phyloP scores from a whole-genome alignment of 2,329 filamentous ascomycete species.

The Colletotrichum lini region DNA sequence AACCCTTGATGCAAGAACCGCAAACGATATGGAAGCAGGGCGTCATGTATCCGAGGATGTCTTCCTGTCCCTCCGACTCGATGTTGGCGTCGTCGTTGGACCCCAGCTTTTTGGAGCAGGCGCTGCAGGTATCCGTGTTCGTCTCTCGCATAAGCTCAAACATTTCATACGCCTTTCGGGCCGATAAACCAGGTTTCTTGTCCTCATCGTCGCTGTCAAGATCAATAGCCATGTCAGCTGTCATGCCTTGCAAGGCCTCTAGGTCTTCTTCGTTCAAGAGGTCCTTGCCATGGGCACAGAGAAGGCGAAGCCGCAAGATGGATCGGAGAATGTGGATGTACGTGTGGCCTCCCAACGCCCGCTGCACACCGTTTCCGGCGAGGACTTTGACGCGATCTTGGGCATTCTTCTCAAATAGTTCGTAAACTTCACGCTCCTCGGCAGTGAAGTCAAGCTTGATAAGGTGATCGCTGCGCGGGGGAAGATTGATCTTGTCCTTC shows the following conservation, averaged over 20 bases:
- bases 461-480: constrained; percentile 79
- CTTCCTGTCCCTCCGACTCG: constrained; percentile 71
- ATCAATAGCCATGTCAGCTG: constrained; percentile 88
- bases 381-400: constrained; percentile 85
- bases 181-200: constrained; percentile 70
- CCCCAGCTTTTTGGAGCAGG: constrained; percentile 77
- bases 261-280: constrained; percentile 88
- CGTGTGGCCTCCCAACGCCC: constrained; percentile 83
- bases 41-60: constrained; percentile 84
- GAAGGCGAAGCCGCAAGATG: constrained; percentile 88
- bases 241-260: constrained; percentile 83
- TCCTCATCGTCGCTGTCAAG: constrained; percentile 82
- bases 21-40: constrained; percentile 92
- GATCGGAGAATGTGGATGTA: constrained; percentile 95
- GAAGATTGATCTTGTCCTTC: constrained; percentile 92
- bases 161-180: constrained; percentile 86
- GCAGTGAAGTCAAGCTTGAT: constrained; percentile 81
- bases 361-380: constrained; percentile 67
- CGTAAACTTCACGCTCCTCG: constrained; percentile 84
- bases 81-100: constrained; percentile 68
- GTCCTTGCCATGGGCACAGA: constrained; percentile 95
- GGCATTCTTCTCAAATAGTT: constrained; percentile 87
- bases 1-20: constrained; percentile 75
- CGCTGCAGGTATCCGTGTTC: constrained; percentile 79
- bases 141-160: constrained; percentile 88